Evolutionary conservation across 352 stramenopile genomes (phyloP), one percentile per base, ranked within the genome.

Genomic region (Elongisporangium anandrum): DNA sequence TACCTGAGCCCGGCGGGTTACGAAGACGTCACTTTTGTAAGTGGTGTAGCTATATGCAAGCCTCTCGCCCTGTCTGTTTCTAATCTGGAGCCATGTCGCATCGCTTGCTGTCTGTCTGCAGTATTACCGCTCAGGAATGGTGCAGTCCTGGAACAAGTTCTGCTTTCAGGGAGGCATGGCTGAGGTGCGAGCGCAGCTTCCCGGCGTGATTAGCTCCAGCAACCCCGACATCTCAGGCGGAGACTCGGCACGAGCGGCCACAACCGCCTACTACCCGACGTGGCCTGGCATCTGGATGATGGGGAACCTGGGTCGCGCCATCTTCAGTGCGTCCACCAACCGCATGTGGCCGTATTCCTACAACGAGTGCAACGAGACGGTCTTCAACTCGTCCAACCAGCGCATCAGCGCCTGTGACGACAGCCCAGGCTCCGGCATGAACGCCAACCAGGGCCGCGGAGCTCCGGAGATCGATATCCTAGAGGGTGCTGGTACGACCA

Each of bases 251-350:
- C 61, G 59, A 38, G 56, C 66, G 19, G 47, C 38, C 10, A 67
- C 39, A 16, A 63, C 68, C 24, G 63, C 57, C 15, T 79, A 64
- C 57, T 86, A 86, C 50, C 76, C 76, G 12, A 79, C 75, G 52
- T 98, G 93, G 93, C 93, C 93, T 1, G 92, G 90, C n/a, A 82
- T 98, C 57, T 98, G 94, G 94, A 69, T 98, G 50, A 73, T 98
- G 51, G 94, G 94, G 7, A 97, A 98, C 78, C 70, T 98, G 12
- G 92, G 90, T 8, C 69, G 94, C 23, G 89, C 91, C 2, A 96
- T 95, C 0, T 98, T 98, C 66, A 83, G 89, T 48, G 74, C 73
- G 0, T 94, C 80, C 0, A 96, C 87, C 10, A 86, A 92, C 34
- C 87, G 88, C 56, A 85, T 98, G 57, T 98, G 94, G 94, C 95